These are phyloP conservation scores for Grifola frondosa DNA, from an alignment of 1,284 basidiomycete species.

Conservation along the genomic window DNA sequence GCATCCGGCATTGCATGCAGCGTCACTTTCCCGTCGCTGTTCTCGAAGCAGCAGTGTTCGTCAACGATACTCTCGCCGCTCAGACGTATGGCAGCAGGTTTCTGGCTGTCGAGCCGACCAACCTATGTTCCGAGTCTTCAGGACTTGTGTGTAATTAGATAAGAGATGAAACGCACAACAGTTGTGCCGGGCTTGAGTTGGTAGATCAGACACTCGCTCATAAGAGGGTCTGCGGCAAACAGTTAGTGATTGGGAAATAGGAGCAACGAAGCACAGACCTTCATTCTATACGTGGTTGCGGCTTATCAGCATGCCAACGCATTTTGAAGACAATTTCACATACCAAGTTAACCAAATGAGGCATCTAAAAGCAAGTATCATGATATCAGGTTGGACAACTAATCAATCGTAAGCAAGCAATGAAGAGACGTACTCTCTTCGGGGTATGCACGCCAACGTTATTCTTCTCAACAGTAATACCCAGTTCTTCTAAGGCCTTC, in stretches of 20 bases:
- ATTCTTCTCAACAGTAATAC: constrained; percentile 96
- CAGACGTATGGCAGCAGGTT: constrained; percentile 85
- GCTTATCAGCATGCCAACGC: not conserved
- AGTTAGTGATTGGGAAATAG: constrained; percentile 15
- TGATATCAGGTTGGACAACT: no score
- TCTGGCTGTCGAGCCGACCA: constrained; percentile 79
- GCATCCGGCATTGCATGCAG: constrained; percentile 78
- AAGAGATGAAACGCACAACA: constrained; percentile 47
- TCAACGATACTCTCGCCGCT: constrained; percentile 91
- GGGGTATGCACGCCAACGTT: constrained; percentile 97
- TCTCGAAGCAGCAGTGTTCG: constrained; percentile 92
- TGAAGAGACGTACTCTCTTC: constrained; percentile 66
- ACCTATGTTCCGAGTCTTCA: constrained; percentile 46
- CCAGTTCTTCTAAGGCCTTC: constrained; percentile 94
- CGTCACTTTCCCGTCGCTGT: constrained; percentile 82
- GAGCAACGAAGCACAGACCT: constrained; percentile 42
- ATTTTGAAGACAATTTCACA: constrained; percentile 29
- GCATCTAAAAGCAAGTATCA: constrained; percentile 58
- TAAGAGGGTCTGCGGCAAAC: constrained; percentile 66
- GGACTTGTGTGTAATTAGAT: constrained; percentile 9
- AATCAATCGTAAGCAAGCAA: not conserved
- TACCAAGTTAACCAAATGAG: constrained; percentile 92
- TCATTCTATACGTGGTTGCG: constrained; percentile 62
- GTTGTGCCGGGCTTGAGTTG: constrained; percentile 91
- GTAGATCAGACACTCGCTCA: constrained; percentile 93